Evolutionary conservation across 441 rosid genomes (phyloP), one percentile per base, ranked within the genome.

Genomic region (Flueggea neowawraea): DNA sequence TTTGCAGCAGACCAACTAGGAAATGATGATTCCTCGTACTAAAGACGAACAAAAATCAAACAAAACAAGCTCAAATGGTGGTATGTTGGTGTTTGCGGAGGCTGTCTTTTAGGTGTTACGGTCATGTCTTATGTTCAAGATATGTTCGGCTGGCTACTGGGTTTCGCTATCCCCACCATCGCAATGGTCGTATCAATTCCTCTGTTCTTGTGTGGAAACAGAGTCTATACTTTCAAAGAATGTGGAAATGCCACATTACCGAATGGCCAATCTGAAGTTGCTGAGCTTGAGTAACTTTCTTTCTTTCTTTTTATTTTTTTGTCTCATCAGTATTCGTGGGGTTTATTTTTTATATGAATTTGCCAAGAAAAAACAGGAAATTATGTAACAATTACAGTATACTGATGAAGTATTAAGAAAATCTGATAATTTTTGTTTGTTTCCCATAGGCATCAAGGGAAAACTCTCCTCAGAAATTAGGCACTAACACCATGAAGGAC

Each of bases 101-200:
- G 99, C 16, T 85, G 95, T 75, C 94, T 91, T 57, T 54, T 86
- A 77, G 99, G 99, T 70, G 89, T 85, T 66, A 89, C 86, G 6
- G 61, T 89, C 61, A 80, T 94, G 95, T 91, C 96, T 22, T 94
- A 84, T 69, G 79, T 94, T 52, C 96, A 94, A 72, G 99, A 94
- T 65, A 84, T 90, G 9, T 75, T 78, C 48, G 99, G 99, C 31
- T 94, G 99, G 99, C 91, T 85, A 6, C 74, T 86, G 3, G 96
- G 99, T 39, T 94, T 91, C n/a, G 91, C 95, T 36, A 82, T 94
- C 43, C 97, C 97, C 1, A 80, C 90, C n/a, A 65, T 84, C 11
- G 86, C 88, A 0, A 87, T 91, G 88, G 66, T 80, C 54, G 32
- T 74, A 7, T 82, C 84, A 8, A 76, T 77, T 62, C 69, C 58